Evolutionary conservation across 1,284 basidiomycete species (phyloP), one percentile per base, ranked within the genome.

Genomic region (Pseudozyma sp.): DNA sequence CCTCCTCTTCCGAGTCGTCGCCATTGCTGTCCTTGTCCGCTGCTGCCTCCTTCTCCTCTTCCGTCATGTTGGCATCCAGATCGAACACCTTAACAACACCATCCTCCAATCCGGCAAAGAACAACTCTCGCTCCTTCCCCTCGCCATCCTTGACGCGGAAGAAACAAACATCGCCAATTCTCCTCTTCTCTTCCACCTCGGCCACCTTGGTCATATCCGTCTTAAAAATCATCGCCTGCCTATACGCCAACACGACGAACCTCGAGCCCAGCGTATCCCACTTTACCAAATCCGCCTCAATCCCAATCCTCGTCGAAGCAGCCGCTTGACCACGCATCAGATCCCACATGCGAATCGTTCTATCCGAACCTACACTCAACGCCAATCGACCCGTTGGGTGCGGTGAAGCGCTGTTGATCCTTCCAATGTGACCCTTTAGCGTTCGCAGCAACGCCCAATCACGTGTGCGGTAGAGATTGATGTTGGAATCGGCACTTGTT

Each of bases 271-370:
- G n/a, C 5, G 78, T 76, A 45, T 80, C 76, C 81, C 81, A 83
- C 0, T 56, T 31, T 8, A 82, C 75, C 35, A 67, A 47, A 48
- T 81, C 79, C 3, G 79, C 81, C 35, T 82, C 81, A 25, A 78
- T 72, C 56, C 79, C 80, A 50, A 83, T 81, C 81, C 95, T 93
- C 39, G 91, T 92, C 81, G 93, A 95, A 5, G 93, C 93, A 13
- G 91, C 90, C 2, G 93, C 93, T 83, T 92, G 92, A 1, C 95
- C 96, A 50, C 95, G 88, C 93, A 97, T 97, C 31, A 99, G 87
- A 87, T 99, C 96, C 96, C 96, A 99, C 94, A 98, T 96, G 53
- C 95, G 89, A 65, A 98, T 85, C 9, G 93, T 94, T 69, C 90
- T 88, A 83, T 99, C 96, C 79, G 92, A 92, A 12, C 96, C 96